Conservation (phyloP, 108 stramenopile species). For the Epithemia pelagica region DNA sequence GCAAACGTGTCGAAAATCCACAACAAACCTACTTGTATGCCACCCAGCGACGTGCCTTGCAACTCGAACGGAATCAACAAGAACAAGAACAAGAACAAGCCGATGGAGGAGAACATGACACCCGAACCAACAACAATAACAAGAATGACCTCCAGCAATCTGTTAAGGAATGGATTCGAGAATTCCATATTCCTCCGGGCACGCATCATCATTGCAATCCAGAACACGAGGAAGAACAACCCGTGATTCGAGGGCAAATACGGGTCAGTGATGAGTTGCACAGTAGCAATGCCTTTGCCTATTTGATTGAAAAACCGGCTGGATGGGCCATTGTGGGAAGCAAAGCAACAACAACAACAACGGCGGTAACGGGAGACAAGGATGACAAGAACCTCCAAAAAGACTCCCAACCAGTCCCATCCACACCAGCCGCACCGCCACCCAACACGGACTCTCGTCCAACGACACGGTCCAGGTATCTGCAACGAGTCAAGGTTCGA, state of each 20-base stretch:
- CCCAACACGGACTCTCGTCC: background rate
- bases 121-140: conserved; percentile 2
- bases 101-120: conserved; percentile 5
- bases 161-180: conserved; percentile 38
- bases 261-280: conserved; percentile 34
- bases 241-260: conserved; percentile 40
- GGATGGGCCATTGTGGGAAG: conserved; percentile 76
- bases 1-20: conserved; percentile 54
- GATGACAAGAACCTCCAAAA: background rate
- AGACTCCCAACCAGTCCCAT: background rate
- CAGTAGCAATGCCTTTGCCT: conserved; percentile 46
- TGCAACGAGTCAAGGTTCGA: background rate
- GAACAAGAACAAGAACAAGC: conserved; percentile 10
- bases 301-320: conserved; percentile 65
- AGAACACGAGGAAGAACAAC: conserved; percentile 33
- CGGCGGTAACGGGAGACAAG: conserved; percentile 4
- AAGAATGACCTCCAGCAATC: conserved; percentile 8
- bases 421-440: background rate
- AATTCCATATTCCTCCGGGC: background rate
- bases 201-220: conserved; percentile 45
- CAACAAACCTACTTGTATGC: conserved; percentile 66
- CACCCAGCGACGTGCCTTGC: conserved; percentile 31
- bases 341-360: background rate
- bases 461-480: background rate
- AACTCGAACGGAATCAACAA: conserved; percentile 1